Evolutionary conservation across 306 rosid species (phyloP).

Genomic region (Crotalaria pallida): DNA sequence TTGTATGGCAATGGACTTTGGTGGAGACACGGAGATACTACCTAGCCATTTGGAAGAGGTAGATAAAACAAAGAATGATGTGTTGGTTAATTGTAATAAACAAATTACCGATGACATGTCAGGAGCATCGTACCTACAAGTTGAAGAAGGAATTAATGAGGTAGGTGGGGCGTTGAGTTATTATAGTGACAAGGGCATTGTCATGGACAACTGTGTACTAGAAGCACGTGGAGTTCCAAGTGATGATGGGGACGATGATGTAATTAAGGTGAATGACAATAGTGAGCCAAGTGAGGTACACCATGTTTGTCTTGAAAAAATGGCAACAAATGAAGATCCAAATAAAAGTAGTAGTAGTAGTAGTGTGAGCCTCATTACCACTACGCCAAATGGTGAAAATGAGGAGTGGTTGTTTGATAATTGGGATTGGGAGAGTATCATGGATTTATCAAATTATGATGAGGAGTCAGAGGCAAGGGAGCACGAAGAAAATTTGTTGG

Average conservation of each 20-base stretch:
- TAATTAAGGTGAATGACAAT: not conserved
- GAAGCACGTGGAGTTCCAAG: slow-evolving; percentile 30
- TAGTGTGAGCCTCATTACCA: not conserved
- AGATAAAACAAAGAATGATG: not conserved
- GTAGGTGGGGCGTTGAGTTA: slow-evolving; percentile 28
- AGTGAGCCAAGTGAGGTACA: not conserved
- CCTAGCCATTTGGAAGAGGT: not conserved
- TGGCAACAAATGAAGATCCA: not conserved
- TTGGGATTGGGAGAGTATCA: slow-evolving; percentile 45
- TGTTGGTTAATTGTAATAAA: not conserved
- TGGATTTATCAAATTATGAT: slow-evolving; percentile 4
- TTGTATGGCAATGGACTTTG: not conserved
- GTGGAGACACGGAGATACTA: not conserved
- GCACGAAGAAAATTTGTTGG: slow-evolving; percentile 24
- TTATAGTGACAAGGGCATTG: not conserved
- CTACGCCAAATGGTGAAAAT: not conserved
- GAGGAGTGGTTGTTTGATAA: slow-evolving; percentile 22
- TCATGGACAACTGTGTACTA: slow-evolving; percentile 15
- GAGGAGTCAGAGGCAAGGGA: not conserved
- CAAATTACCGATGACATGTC: not conserved
- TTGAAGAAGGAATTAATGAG: slow-evolving; percentile 13
- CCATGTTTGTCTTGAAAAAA: not conserved
- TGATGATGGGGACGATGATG: slow-evolving; percentile 31
- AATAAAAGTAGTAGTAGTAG: slow-evolving; percentile 3
- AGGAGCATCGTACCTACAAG: not conserved